Conservation (phyloP, 768 basidiomycete genomes). For the Mycena epipterygia region DNA sequence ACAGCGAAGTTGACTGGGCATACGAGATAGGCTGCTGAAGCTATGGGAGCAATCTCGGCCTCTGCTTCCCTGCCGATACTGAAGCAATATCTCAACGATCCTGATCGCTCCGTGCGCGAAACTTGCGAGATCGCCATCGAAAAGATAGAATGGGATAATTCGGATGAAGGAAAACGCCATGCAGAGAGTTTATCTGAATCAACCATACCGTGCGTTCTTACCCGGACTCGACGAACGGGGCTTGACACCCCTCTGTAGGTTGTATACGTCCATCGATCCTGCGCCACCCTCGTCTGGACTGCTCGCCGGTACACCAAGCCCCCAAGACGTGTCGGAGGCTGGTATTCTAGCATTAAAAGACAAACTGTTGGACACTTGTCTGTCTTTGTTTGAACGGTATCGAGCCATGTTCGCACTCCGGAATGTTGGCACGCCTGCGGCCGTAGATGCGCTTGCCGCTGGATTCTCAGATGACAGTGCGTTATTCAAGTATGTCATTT, state of each 20-base stretch:
- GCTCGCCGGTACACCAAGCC: constrained; percentile 65
- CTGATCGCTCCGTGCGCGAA: constrained; percentile 85
- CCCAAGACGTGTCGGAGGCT: constrained; percentile 61
- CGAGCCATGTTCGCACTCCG: constrained; percentile 98
- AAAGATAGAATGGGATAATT: constrained; percentile 94
- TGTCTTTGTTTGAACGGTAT: constrained; percentile 92
- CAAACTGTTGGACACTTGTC: constrained; percentile 71
- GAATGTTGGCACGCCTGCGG: constrained; percentile 88
- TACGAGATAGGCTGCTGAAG: constrained; percentile 89
- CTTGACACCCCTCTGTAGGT: constrained; percentile 42
- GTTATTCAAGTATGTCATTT: constrained; percentile 86
- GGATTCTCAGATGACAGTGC: constrained; percentile 93
- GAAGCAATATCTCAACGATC: constrained; percentile 77
- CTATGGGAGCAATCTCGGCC: constrained; percentile 93
- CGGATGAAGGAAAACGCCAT: constrained; percentile 75
- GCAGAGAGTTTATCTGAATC: constrained; percentile 45
- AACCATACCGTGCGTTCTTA: constrained; percentile 54
- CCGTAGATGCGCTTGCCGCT: constrained; percentile 91
- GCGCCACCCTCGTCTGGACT: constrained; percentile 84
- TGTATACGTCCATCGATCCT: constrained; percentile 90
- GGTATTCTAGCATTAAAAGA: constrained; percentile 68
- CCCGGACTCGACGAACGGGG: constrained; percentile 41
- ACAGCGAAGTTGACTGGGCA: constrained; percentile 29
- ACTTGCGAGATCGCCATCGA: constrained; percentile 98
- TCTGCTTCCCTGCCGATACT: constrained; percentile 76